A percentile compares a stretch with the other conserved stretches of the same genome.
These are phyloP conservation scores for Gastrolobium villosum DNA, from an alignment of 306 rosid species.

Conservation along the genomic window DNA sequence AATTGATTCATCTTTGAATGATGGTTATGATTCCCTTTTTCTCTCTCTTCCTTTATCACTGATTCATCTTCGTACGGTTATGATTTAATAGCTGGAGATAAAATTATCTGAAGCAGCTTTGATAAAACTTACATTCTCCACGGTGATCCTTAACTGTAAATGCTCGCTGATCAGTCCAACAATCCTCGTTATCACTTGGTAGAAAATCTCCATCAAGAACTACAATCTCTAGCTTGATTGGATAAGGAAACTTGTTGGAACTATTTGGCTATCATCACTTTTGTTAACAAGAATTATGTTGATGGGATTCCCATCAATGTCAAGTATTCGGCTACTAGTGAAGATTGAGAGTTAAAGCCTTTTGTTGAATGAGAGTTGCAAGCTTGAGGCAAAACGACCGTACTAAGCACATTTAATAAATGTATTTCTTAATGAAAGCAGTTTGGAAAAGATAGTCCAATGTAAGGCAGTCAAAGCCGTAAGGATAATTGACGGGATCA, in stretches of 20 bases:
- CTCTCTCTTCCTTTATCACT: too few relatives aligned
- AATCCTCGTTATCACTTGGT: constrained; percentile 3
- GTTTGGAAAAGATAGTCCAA: too few relatives aligned
- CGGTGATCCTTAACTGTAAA: constrained; percentile 94
- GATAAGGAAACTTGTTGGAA: constrained; percentile 52
- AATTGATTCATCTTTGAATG: too few relatives aligned
- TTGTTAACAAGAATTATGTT: constrained; percentile 61
- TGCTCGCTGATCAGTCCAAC: constrained; percentile 72
- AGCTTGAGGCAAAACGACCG: too few relatives aligned
- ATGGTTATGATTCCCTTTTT: too few relatives aligned
- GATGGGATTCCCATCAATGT: constrained; percentile 58
- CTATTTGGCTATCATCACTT: constrained; percentile 29
- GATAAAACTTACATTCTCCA: constrained; percentile 82
- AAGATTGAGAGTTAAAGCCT: constrained; percentile 63
- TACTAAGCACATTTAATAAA: too few relatives aligned
- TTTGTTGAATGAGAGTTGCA: constrained; percentile 60
- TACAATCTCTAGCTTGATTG: constrained; percentile 72
- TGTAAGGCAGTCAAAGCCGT: too few relatives aligned
- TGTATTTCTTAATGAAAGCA: too few relatives aligned
- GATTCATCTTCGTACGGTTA: too few relatives aligned
- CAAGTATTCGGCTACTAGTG: constrained; percentile 70
- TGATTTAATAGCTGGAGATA: too few relatives aligned
- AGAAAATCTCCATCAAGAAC: constrained; percentile 91
- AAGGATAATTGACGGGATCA: too few relatives aligned
- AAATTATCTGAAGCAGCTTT: not conserved